These are phyloP conservation scores for Aspergillus luchuensis DNA, from an alignment of 2,329 filamentous ascomycete genomes.

Conservation along the genomic window DNA sequence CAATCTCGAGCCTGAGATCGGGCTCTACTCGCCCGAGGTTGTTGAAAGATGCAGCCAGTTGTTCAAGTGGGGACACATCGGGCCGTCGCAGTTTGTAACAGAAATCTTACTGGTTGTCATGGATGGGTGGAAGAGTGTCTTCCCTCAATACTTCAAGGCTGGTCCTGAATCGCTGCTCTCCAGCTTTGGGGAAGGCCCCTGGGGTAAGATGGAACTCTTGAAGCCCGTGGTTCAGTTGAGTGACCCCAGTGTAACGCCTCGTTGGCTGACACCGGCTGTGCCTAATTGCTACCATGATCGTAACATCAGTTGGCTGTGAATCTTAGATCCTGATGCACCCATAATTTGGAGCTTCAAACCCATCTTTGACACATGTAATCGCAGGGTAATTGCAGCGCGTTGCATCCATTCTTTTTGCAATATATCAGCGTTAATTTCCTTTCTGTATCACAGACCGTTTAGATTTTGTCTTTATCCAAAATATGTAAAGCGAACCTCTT, in stretches of 20 bases:
- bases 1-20: slow-evolving; percentile 34
- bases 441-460: too few relatives aligned
- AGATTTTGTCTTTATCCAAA: too few relatives aligned
- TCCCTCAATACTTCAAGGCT: not conserved
- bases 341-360: too few relatives aligned
- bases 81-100: not conserved
- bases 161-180: not conserved
- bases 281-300: not conserved
- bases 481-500: too few relatives aligned
- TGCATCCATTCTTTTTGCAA: too few relatives aligned
- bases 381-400: too few relatives aligned
- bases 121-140: not conserved
- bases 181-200: not conserved
- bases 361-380: too few relatives aligned
- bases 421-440: too few relatives aligned
- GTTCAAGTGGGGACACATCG: not conserved
- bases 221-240: not conserved
- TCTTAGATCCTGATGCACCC: too few relatives aligned
- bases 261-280: not conserved
- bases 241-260: not conserved
- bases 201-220: not conserved
- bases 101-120: not conserved
- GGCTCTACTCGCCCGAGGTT: slow-evolving; percentile 8
- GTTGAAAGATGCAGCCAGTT: not conserved
- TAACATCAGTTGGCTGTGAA: not conserved